Evolutionary conservation across 208 protist species (phyloP), one percentile per base, ranked within the genome.

Genomic region (Borovskyia barvae): DNA sequence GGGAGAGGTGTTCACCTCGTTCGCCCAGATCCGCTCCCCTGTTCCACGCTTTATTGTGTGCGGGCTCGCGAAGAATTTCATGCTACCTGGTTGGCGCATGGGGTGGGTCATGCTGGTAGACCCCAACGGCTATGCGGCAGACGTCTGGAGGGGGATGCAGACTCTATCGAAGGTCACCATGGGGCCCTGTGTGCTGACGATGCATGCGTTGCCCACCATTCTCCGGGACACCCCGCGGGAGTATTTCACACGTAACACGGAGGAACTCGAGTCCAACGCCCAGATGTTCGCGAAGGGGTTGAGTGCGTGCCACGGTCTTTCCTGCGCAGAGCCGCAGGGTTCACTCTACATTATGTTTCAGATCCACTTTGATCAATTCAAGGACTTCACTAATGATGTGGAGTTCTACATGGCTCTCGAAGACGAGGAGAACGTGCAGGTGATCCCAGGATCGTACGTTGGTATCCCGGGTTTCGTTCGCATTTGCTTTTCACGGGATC

Each of bases 31-130:
- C 29, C 90, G 93, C 20, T 71, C 79, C 24, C 66, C 56, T 30
- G 83, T 97, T 5, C 94, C 94, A 24, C 58, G 89, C 0, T 41
- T 97, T 25, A 68, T 93, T 19, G 51, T 97, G 39, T 82, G 91
- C 63, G 95, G 96, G 28, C 66, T 97, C 32, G 90, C 96, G 35
- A 98, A 98, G 66, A 82, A 81, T 36, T 94, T 84, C 48, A 59
- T 97, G 1, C 88, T 95, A n/a, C 96, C 96, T 28, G 96, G 96
- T 22, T 98, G 92, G 92, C 85, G 96, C 33, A 47, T 97, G 24
- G 93, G 94, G 26, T 97, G 93, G 92, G 57, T 90, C 19, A 15
- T 85, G 2, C 72, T 97, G 11, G 60, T 97, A 24, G 92, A 97
- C 35, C 75, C 39, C 45, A 57, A 57, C 20, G 57, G 66, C 12